Percentiles rank a stretch among this genome's conserved stretches.
Conservation (phyloP, 202 grass and related monocot species). For the Cymbopogon flexuosus region DNA sequence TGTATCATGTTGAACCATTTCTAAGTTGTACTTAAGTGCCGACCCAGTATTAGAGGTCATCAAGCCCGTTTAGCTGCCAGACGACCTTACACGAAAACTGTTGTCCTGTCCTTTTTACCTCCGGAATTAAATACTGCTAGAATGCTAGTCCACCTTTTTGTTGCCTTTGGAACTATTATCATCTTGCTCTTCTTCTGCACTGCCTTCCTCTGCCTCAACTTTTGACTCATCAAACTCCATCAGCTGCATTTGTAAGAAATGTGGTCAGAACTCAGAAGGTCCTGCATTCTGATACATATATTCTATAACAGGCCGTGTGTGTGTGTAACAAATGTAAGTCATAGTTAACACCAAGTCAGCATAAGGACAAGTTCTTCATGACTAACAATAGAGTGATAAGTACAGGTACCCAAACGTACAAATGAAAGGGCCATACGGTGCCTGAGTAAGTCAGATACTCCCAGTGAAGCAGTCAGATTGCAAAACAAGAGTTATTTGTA, state of each 20-base stretch:
- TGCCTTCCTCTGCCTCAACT: conserved; percentile 29
- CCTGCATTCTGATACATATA: neutral
- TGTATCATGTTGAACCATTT: conserved; percentile 17
- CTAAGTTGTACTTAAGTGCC: conserved; percentile 25
- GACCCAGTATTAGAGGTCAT: conserved; percentile 5
- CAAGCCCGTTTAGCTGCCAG: neutral
- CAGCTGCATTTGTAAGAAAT: conserved; percentile 44
- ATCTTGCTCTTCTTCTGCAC: conserved; percentile 19
- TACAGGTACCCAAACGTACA: neutral
- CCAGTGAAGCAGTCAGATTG: neutral
- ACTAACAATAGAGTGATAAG: neutral
- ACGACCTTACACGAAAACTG: conserved; percentile 28
- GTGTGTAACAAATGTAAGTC: too few relatives aligned
- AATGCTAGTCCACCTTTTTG: conserved; percentile 58
- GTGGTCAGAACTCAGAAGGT: neutral
- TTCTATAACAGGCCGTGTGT: neutral
- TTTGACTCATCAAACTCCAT: conserved; percentile 70
- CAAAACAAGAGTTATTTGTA: neutral
- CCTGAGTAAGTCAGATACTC: neutral
- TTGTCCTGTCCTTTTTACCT: neutral
- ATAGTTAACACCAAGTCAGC: neutral
- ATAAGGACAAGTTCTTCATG: neutral
- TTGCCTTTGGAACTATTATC: conserved; percentile 16
- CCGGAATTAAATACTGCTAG: neutral
- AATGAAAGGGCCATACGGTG: neutral